Evolutionary conservation across 495 filamentous ascomycete genomes (phyloP).

Genomic region (Aspergillus affinis): DNA sequence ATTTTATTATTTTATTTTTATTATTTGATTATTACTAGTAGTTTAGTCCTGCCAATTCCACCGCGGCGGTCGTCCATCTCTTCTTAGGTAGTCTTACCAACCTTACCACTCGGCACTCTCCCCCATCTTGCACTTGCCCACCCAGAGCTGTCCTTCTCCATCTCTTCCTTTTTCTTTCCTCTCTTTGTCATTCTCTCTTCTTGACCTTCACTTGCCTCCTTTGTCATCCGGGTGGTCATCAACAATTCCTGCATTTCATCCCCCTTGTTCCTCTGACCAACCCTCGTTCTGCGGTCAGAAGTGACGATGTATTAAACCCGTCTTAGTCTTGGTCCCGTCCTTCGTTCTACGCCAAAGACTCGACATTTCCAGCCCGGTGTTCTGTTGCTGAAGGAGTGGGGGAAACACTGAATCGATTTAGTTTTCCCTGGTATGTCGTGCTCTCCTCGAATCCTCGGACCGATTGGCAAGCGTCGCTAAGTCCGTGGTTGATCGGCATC

Average conservation of each 20-base stretch:
- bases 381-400: neutral
- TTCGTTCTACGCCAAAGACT: neutral
- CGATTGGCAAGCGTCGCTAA: slow-evolving; percentile 3
- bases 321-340: neutral
- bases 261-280: neutral
- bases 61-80: slow-evolving; percentile 6
- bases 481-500: slow-evolving; percentile 14
- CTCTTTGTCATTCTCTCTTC: slow-evolving; percentile 16
- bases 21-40: slow-evolving; percentile 7
- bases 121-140: slow-evolving; percentile 20
- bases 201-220: neutral
- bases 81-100: neutral
- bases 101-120: slow-evolving; percentile 2
- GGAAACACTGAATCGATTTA: neutral
- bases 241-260: neutral
- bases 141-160: slow-evolving; percentile 18
- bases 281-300: neutral
- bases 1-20: slow-evolving; percentile 8
- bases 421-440: slow-evolving; percentile 10
- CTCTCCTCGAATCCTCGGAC: neutral
- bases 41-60: slow-evolving; percentile 15
- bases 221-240: neutral
- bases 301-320: neutral
- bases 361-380: neutral
- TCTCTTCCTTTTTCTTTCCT: slow-evolving; percentile 17